These are phyloP conservation scores for Solanum paucissectum DNA, from an alignment of 257 asterid genomes.

Conservation along the genomic window DNA sequence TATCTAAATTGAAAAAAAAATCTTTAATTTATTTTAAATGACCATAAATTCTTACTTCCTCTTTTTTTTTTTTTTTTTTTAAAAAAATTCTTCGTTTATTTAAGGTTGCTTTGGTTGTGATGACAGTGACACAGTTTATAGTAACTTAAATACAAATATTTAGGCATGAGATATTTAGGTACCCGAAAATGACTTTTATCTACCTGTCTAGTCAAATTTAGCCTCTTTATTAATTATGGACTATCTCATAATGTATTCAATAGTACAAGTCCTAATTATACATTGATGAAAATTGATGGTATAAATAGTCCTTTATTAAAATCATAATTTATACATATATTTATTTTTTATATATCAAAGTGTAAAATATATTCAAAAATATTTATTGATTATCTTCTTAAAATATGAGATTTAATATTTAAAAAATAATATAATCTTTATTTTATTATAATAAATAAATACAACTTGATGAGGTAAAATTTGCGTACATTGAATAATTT, in stretches of 20 bases:
- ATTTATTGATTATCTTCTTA: background rate
- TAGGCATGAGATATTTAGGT: background rate
- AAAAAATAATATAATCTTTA: no score
- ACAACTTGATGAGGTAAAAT: background rate
- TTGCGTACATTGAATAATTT: background rate
- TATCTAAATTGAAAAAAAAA: background rate
- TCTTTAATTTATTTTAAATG: background rate
- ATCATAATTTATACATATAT: background rate
- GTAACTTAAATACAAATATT: background rate
- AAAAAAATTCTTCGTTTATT: no score
- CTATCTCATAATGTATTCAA: background rate
- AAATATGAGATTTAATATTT: background rate
- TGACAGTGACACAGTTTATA: background rate
- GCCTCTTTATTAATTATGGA: background rate
- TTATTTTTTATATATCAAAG: background rate
- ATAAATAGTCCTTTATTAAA: background rate
- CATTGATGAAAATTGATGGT: background rate
- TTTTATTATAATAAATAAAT: no score
- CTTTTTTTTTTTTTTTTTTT: no score
- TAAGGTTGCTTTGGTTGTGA: background rate
- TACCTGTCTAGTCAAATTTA: background rate
- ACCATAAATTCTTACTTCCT: background rate
- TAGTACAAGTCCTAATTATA: background rate
- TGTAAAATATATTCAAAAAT: no score
- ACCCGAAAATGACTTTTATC: background rate